Base-by-base conservation (phyloP, 495 filamentous ascomycete species). In the Penicillium turbatum region DNA sequence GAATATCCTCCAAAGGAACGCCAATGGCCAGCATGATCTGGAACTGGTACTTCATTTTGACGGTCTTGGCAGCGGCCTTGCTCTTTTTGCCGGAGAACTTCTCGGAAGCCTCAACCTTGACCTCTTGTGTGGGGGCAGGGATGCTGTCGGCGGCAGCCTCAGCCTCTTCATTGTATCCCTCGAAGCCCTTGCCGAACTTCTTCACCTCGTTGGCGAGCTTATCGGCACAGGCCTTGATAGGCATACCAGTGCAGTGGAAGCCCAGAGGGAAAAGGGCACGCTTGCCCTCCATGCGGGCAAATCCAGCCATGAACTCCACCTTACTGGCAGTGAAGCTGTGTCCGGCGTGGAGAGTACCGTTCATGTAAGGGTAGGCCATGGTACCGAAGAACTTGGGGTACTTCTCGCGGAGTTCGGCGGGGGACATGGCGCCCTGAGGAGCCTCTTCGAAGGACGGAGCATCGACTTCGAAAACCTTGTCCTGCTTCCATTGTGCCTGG, bases 311-410 rank as follows among this genome's bases (percentile, higher is more conserved):
- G 69, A 96, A 98, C 70, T 98, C 92, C 56, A 95, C 83, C 69
- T 97, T 97, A 64, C 78, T 85, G 53, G 87, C 81, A 17, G 90
- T 90, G 71, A 97, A 97, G 59, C 82, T 86, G 74, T 97, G 92
- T 43, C 92, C 92, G 12, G 87, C 90, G 63, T 97, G 92, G 29
- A 96, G 79, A 56, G 86, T 92, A 50, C 92, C 92, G 72, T 97
- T 97, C 87, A 95, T 96, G 70, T 97, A 95, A 29, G 89, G 92
- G 61, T 92, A 98, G 40, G 92, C 92, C 78, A 97, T 92, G 35
- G 86, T 91, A 51, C 86, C 92, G 61, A 95, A 92, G 75, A 87
- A 95, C 76, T 97, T 97, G 61, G 92, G 92, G 67, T 86, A 72
- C 68, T 86, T 86, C 59, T 85, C 77, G 63, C 88, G 88, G 56